Conservation (phyloP, 139 green algal genomes). For the Chlorella ohadii region DNA sequence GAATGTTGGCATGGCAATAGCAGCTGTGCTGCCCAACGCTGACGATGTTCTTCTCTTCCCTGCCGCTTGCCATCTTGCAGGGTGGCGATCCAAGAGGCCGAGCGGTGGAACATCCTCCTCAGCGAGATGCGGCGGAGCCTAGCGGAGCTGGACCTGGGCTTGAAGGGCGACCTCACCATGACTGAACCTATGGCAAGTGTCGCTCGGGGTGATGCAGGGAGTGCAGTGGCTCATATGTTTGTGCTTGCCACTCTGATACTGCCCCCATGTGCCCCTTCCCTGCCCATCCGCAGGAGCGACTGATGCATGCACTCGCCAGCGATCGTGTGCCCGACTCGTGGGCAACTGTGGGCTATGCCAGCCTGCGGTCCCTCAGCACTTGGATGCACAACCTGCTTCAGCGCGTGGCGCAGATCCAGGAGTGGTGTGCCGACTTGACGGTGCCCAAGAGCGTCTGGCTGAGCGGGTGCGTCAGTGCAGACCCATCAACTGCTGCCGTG, state of each 20-base stretch:
- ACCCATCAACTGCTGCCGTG: no score
- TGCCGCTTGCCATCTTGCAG: conserved; percentile 63
- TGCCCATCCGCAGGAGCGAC: conserved; percentile 2
- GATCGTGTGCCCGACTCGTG: conserved; percentile 64
- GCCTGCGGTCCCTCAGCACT: conserved; percentile 74
- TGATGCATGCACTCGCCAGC: conserved; percentile 16
- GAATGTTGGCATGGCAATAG: no score
- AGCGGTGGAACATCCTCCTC: conserved; percentile 92
- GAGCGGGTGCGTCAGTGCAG: conserved; percentile 31
- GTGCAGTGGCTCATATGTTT: neutral
- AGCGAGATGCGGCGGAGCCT: conserved; percentile 82
- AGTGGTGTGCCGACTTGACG: conserved; percentile 85
- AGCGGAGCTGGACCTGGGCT: conserved; percentile 91
- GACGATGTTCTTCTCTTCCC: no score
- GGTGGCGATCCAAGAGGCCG: conserved; percentile 88
- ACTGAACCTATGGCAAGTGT: conserved; percentile 77
- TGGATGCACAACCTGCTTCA: conserved; percentile 81
- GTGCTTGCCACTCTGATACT: neutral
- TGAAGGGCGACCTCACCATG: conserved; percentile 94
- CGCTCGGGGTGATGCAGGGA: neutral
- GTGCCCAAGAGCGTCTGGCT: conserved; percentile 89
- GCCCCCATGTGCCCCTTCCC: neutral
- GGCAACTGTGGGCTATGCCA: conserved; percentile 84
- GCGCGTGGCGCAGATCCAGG: conserved; percentile 81
- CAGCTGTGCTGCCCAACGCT: no score